Base-by-base conservation (phyloP, 1,139 yeast species). In the Hyphopichia wangnamkhiaoensis region DNA sequence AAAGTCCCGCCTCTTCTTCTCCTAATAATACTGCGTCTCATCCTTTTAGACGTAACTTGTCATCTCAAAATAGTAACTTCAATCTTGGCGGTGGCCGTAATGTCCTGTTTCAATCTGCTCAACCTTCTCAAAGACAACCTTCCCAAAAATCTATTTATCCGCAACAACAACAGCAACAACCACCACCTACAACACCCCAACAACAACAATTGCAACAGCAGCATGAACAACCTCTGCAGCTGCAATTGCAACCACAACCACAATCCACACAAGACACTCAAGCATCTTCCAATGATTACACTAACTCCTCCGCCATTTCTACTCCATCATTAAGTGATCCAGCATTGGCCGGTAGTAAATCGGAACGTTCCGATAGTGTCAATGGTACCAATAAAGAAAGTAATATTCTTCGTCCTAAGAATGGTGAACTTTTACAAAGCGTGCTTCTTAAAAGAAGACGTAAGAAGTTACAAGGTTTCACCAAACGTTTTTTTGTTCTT, bases 381-480 rank as follows among this genome's bases (percentile, higher is more conserved):
- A n/a, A n/a, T 14, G 37, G 31, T 12, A 8, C 19, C 12, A 14
- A 20, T 16, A 7, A 21, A 21, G 24, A 20, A 42, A 42, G 43
- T 27, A 49, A 39, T 42, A 62, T 60, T 36, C 47, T 61, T 45
- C 46, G 68, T 41, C 74, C 70, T 26, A 72, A 72, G 48, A 80
- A 77, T 41, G 86, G 84, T 2, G 83, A 82, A 48, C 71, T 77
- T 43, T 60, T 90, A 37, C 90, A 87, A 53, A 95, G 97, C 0
- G 73, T 79, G 28, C 64, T 93, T 41, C 66, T 86, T 46, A 93
- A 93, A 62, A 73, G 70, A 45, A 84, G 90, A 59, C 80, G 95
- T 49, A 84, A 84, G 58, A 78, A 84, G 50, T 54, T 71, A 21
- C 97, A 90, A 60, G 96, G 96, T 2, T 93, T 84, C 58, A 85